These are phyloP conservation scores for Nicotiana obtusifolia DNA, from an alignment of 257 asterid genomes.

Conservation along the genomic window DNA sequence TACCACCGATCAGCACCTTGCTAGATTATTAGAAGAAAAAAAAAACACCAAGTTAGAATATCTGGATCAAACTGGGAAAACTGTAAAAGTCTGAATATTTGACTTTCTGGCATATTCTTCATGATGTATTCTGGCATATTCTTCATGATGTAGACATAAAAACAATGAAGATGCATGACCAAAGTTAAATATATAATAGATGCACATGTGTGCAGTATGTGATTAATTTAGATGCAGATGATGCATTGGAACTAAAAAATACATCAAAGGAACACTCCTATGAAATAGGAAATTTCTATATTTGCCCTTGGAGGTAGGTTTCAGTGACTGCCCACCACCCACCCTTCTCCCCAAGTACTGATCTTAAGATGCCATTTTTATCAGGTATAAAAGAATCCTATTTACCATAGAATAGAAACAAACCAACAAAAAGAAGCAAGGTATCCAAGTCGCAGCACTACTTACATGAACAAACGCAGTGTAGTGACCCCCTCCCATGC, in stretches of 20 bases:
- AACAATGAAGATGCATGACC: not conserved
- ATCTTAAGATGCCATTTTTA: not conserved
- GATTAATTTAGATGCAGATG: not conserved
- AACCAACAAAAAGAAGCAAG: constrained; percentile 9
- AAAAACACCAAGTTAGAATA: constrained; percentile 3
- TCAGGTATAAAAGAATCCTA: not conserved
- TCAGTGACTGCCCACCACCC: not conserved
- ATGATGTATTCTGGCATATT: not conserved
- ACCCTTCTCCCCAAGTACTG: not conserved
- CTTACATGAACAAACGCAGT: constrained; percentile 86
- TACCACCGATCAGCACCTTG: constrained; percentile 81
- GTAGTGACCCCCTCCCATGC: constrained; percentile 93
- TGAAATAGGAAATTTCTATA: not conserved
- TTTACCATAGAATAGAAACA: not conserved
- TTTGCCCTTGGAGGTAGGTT: not conserved
- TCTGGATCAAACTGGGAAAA: not conserved
- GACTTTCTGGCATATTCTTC: not conserved
- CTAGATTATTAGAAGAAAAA: constrained; percentile 33
- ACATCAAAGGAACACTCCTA: not conserved
- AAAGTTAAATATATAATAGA: not conserved
- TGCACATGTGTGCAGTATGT: not conserved
- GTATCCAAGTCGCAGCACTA: constrained; percentile 11
- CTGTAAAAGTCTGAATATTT: not conserved
- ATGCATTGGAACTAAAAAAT: not conserved
- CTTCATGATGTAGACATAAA: not conserved